Evolutionary conservation across 2,329 filamentous ascomycete species (phyloP).

Genomic region (Cladobotryum protrusum): DNA sequence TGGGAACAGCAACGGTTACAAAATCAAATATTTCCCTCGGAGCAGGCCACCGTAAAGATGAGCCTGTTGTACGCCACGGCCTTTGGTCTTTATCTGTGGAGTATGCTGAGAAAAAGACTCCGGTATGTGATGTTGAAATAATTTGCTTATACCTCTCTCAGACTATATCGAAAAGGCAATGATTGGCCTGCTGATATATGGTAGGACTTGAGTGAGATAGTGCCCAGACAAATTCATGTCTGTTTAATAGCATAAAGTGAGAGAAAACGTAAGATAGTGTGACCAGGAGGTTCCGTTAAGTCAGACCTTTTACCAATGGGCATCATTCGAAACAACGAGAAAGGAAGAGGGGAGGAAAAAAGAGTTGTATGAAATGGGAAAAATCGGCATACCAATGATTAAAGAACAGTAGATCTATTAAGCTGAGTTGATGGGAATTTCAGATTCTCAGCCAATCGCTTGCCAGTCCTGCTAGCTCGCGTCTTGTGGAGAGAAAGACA

Average conservation of each 20-base stretch:
- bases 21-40: conserved; percentile 18
- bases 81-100: conserved; percentile 51
- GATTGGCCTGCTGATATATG: background rate
- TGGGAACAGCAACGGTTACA: conserved; percentile 45
- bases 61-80: conserved; percentile 47
- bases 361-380: background rate
- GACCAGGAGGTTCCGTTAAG: conserved; percentile 44
- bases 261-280: conserved; percentile 22
- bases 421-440: too few species aligned
- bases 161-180: background rate
- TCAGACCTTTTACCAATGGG: conserved; percentile 61
- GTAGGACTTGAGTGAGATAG: background rate
- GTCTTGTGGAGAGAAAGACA: background rate
- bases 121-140: conserved; percentile 38
- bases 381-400: background rate
- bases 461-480: background rate
- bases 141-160: conserved; percentile 5
- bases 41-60: background rate
- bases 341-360: background rate
- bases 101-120: conserved; percentile 42
- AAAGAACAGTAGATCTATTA: background rate
- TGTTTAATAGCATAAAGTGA: background rate
- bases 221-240: conserved; percentile 4
- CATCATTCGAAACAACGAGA: conserved; percentile 40
- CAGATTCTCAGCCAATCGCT: background rate